phyloP scores from a whole-genome alignment of 495 filamentous ascomycete genomes.

The Thermothielavioides terrestris region DNA sequence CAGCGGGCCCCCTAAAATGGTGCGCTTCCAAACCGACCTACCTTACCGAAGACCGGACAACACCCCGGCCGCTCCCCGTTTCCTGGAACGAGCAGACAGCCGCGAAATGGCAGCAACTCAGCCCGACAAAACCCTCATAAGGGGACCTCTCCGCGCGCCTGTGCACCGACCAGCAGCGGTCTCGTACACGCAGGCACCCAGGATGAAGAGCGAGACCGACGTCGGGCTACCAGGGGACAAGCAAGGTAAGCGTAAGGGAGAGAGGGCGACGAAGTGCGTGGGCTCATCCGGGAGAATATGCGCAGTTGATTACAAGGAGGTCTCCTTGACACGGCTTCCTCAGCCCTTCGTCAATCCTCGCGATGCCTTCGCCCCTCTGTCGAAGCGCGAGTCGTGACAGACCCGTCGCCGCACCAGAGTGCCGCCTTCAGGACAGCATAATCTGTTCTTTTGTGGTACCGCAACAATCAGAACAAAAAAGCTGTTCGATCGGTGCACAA shows the following conservation, averaged over 20 bases:
- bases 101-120: constrained; percentile 2
- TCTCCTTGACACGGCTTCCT: constrained; percentile 4
- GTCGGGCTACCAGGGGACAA: not conserved
- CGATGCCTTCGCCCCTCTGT: constrained; percentile 6
- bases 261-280: too few species aligned
- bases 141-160: constrained; percentile 8
- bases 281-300: too few species aligned
- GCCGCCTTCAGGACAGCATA: too few species aligned
- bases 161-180: not conserved
- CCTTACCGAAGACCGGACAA: too few species aligned
- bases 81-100: too few species aligned
- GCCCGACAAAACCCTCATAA: not conserved
- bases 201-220: constrained; percentile 8
- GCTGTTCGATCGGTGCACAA: too few species aligned
- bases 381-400: not conserved
- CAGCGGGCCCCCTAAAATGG: too few species aligned
- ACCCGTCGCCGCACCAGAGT: too few species aligned
- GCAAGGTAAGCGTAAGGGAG: not conserved
- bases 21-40: too few species aligned
- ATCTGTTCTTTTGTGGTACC: too few species aligned
- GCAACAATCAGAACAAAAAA: too few species aligned
- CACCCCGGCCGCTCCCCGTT: too few species aligned
- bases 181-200: constrained; percentile 5
- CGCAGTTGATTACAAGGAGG: constrained; percentile 2
- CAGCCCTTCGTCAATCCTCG: constrained; percentile 18